These are phyloP conservation scores for Calocera viscosa DNA, from an alignment of 768 basidiomycete species.

Conservation along the genomic window DNA sequence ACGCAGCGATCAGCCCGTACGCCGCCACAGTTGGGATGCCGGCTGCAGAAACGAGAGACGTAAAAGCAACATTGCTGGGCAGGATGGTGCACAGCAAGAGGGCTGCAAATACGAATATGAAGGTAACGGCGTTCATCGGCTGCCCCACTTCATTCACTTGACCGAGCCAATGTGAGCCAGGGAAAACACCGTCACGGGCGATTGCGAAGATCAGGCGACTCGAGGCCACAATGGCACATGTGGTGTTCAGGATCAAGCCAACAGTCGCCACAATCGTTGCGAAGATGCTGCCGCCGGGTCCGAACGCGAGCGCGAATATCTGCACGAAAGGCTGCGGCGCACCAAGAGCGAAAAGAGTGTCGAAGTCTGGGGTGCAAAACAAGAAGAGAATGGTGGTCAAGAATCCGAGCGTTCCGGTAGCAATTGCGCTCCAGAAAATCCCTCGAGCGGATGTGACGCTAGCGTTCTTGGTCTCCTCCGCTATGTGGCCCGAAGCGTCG, in stretches of 20 bases:
- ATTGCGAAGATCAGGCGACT: slow-evolving; percentile 84
- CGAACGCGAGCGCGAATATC: slow-evolving; percentile 72
- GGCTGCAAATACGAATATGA: slow-evolving; percentile 71
- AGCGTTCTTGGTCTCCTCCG: slow-evolving; percentile 80
- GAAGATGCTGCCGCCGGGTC: slow-evolving; percentile 64
- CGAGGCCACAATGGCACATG: slow-evolving; percentile 74
- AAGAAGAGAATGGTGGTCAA: slow-evolving; percentile 66
- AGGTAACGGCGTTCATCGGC: slow-evolving; percentile 72
- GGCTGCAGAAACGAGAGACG: slow-evolving; percentile 76
- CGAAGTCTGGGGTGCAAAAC: slow-evolving; percentile 71
- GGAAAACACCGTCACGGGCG: slow-evolving; percentile 86
- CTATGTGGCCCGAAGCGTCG: slow-evolving; percentile 77
- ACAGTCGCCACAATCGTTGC: slow-evolving; percentile 77
- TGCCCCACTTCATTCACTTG: slow-evolving; percentile 57
- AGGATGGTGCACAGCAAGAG: slow-evolving; percentile 72
- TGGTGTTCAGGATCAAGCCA: slow-evolving; percentile 85
- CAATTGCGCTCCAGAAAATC: slow-evolving; percentile 62
- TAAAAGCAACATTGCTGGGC: slow-evolving; percentile 84
- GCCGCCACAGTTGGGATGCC: slow-evolving; percentile 79
- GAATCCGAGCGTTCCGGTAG: slow-evolving; percentile 71
- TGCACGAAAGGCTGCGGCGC: slow-evolving; percentile 89
- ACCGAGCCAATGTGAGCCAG: slow-evolving; percentile 72
- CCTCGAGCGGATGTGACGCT: slow-evolving; percentile 73
- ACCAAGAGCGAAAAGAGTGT: slow-evolving; percentile 56
- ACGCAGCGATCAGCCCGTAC: slow-evolving; percentile 66